Evolutionary conservation across 257 asterid species (phyloP).

Genomic region (Solanum bukasovii): DNA sequence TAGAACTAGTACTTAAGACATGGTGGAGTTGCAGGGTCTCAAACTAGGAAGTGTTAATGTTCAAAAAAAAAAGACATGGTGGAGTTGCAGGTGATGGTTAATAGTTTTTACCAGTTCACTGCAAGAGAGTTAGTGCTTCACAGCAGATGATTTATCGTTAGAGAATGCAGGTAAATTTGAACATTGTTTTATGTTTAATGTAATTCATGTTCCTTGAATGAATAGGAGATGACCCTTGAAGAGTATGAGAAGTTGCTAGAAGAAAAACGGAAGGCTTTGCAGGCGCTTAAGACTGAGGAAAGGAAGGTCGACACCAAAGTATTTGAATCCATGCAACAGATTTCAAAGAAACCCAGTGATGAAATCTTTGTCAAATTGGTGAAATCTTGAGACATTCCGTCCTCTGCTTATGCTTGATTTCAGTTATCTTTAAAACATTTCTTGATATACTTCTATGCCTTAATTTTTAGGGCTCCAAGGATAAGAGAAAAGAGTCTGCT

Average conservation of each 20-base stretch:
- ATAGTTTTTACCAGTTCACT: neutral
- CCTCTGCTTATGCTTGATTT: neutral
- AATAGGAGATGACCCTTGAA: conserved; percentile 90
- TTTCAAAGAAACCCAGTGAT: conserved; percentile 57
- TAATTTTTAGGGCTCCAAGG: conserved; percentile 52
- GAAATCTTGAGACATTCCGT: neutral
- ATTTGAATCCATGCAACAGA: conserved; percentile 73
- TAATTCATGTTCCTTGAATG: neutral
- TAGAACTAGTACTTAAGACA: neutral
- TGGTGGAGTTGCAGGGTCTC: neutral
- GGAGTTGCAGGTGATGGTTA: neutral
- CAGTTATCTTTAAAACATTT: neutral
- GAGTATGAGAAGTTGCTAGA: conserved; percentile 80
- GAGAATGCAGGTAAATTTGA: neutral
- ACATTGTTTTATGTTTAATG: neutral
- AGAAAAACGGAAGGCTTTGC: conserved; percentile 75
- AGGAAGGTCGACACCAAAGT: conserved; percentile 79
- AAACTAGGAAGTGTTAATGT: too few species aligned
- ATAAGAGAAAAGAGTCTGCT: conserved; percentile 60
- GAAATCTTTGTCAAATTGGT: conserved; percentile 83
- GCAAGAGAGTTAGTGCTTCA: neutral
- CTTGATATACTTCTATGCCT: neutral
- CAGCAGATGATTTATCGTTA: neutral
- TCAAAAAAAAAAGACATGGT: neutral
- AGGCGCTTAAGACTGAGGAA: conserved; percentile 54